These are phyloP conservation scores for Sanghuangporus sanghuang DNA, from an alignment of 1,284 basidiomycete species.

Conservation along the genomic window DNA sequence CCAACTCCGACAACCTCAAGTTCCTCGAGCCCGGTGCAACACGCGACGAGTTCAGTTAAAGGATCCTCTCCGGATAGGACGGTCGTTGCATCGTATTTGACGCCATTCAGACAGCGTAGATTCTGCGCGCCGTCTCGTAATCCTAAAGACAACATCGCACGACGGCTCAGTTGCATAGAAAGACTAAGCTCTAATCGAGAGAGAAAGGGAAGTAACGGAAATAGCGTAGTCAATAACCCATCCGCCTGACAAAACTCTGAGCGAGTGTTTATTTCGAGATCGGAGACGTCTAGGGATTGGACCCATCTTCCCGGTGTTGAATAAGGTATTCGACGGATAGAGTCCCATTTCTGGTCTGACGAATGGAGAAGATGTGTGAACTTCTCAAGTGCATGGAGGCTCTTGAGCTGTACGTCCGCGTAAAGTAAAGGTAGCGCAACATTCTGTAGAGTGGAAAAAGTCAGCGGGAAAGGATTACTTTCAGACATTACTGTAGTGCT, in stretches of 20 bases:
- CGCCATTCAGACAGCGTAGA: slow-evolving; percentile 56
- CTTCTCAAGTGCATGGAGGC: slow-evolving; percentile 43
- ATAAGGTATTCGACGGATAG: slow-evolving; percentile 76
- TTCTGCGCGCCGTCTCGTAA: slow-evolving; percentile 47
- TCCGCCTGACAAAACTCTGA: slow-evolving; percentile 50
- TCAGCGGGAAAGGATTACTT: not conserved
- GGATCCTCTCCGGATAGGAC: slow-evolving; percentile 34
- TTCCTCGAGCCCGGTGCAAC: slow-evolving; percentile 56
- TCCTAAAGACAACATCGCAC: slow-evolving; percentile 50
- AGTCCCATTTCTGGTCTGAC: slow-evolving; percentile 79
- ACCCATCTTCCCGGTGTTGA: slow-evolving; percentile 84
- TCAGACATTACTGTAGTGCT: not conserved
- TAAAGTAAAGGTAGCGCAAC: slow-evolving; percentile 67
- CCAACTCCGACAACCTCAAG: slow-evolving; percentile 62
- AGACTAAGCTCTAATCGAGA: slow-evolving; percentile 55
- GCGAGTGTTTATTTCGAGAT: slow-evolving; percentile 38
- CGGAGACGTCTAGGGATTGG: slow-evolving; percentile 63
- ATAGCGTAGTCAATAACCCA: slow-evolving; percentile 53
- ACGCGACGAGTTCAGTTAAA: slow-evolving; percentile 50
- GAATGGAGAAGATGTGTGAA: slow-evolving; percentile 50
- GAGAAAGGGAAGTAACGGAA: slow-evolving; percentile 70
- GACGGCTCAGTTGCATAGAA: slow-evolving; percentile 54
- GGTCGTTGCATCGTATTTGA: slow-evolving; percentile 43
- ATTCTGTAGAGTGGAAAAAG: slow-evolving; percentile 38
- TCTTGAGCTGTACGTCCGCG: slow-evolving; percentile 44